These are phyloP conservation scores for Myxozyma mucilagina DNA, from an alignment of 805 yeast genomes.

Conservation along the genomic window DNA sequence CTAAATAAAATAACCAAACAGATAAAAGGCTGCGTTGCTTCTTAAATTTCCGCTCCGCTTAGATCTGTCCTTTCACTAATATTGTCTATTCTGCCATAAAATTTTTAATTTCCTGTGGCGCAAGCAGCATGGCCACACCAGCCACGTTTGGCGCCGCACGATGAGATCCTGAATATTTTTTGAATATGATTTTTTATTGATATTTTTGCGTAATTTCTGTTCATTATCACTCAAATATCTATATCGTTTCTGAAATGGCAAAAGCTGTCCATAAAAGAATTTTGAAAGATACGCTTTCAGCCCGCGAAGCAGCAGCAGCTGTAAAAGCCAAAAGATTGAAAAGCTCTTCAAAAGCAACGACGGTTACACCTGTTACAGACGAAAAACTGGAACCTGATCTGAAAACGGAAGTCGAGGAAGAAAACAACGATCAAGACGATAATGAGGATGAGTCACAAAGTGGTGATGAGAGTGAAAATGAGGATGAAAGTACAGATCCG, in stretches of 20 bases:
- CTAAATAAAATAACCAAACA: not conserved
- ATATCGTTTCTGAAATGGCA: not conserved
- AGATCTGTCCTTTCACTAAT: not conserved
- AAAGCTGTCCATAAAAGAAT: not conserved
- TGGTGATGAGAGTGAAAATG: conserved; percentile 38
- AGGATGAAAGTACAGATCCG: conserved; percentile 57
- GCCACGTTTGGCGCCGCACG: conserved; percentile 10
- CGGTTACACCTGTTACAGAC: too few species aligned
- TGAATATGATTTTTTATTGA: not conserved
- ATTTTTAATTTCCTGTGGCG: conserved; percentile 10
- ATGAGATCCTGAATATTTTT: conserved; percentile 1
- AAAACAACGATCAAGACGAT: conserved; percentile 36
- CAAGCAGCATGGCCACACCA: not conserved
- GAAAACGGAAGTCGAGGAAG: conserved; percentile 35
- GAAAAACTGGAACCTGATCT: too few species aligned
- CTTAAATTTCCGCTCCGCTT: not conserved
- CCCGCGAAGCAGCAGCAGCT: conserved; percentile 1
- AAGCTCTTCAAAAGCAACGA: conserved; percentile 17
- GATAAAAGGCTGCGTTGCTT: not conserved
- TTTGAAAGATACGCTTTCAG: not conserved
- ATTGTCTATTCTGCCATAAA: conserved; percentile 1
- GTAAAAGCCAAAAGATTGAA: conserved; percentile 26
- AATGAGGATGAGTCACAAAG: conserved; percentile 38
- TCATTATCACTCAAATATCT: not conserved
- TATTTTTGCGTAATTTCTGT: not conserved